Conservation (phyloP, 176 grass and related monocot species). For the Oryza meridionalis region DNA sequence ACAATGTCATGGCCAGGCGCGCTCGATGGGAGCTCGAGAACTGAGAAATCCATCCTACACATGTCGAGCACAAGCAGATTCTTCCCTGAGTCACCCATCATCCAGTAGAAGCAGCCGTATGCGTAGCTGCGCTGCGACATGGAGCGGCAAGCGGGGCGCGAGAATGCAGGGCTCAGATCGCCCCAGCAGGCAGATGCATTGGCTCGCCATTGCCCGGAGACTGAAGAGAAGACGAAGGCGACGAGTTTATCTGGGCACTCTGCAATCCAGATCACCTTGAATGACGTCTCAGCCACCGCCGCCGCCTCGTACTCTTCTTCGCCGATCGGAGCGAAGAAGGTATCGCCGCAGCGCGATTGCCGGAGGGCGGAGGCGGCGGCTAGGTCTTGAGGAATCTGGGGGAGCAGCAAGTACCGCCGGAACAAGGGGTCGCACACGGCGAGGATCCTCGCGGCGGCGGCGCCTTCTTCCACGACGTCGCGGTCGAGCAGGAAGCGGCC, state of each 20-base stretch:
- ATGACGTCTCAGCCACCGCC: conserved; percentile 8
- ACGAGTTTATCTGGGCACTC: not conserved
- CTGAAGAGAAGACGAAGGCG: not conserved
- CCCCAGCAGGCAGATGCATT: not conserved
- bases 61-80: too few relatives aligned
- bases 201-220: not conserved
- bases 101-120: too few relatives aligned
- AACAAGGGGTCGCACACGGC: conserved; percentile 31
- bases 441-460: not conserved
- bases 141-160: too few relatives aligned
- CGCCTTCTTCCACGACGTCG: not conserved
- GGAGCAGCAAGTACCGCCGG: not conserved
- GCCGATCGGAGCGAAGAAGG: not conserved
- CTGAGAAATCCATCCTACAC: too few relatives aligned
- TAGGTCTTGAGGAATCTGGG: conserved; percentile 4
- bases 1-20: too few relatives aligned
- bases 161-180: too few relatives aligned
- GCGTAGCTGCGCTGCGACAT: too few relatives aligned
- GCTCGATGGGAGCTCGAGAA: too few relatives aligned
- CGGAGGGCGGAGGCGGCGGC: not conserved
- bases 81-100: too few relatives aligned
- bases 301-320: not conserved
- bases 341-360: too few relatives aligned
- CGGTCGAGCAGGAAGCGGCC: conserved; percentile 37
- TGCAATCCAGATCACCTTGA: conserved; percentile 39